Evolutionary conservation across 768 basidiomycete genomes (phyloP).

Genomic region (Russula griseocarnosa): DNA sequence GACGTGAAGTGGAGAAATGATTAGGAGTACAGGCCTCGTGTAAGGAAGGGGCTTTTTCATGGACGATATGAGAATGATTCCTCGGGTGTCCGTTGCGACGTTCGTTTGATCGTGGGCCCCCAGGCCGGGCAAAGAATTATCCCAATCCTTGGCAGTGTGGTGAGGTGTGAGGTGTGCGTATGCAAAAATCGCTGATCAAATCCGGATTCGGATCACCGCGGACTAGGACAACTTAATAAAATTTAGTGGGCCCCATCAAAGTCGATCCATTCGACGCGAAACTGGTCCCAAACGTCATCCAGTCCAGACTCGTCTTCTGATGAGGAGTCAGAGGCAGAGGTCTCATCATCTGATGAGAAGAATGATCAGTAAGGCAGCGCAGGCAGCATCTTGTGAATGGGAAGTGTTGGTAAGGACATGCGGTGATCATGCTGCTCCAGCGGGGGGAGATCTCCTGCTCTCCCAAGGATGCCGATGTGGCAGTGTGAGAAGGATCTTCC

Average conservation of each 20-base stretch:
- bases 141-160: background rate
- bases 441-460: background rate
- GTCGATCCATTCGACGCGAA: constrained; percentile 27
- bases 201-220: background rate
- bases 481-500: background rate
- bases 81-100: background rate
- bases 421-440: constrained; percentile 3
- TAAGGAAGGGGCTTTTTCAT: background rate
- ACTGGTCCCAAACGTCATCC: constrained; percentile 22
- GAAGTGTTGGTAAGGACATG: constrained; percentile 1
- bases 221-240: background rate
- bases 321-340: background rate
- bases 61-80: background rate
- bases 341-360: constrained; percentile 4
- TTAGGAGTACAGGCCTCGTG: background rate
- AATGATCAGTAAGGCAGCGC: background rate
- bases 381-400: background rate
- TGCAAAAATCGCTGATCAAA: background rate
- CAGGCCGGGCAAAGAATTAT: background rate
- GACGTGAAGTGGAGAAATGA: constrained; percentile 6
- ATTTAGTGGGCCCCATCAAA: constrained; percentile 5
- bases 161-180: too few relatives aligned
- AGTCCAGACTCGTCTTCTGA: constrained; percentile 8
- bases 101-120: background rate
- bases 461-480: background rate